Evolutionary conservation across 768 basidiomycete genomes (phyloP).

Genomic region (Lentinus tigrinus): DNA sequence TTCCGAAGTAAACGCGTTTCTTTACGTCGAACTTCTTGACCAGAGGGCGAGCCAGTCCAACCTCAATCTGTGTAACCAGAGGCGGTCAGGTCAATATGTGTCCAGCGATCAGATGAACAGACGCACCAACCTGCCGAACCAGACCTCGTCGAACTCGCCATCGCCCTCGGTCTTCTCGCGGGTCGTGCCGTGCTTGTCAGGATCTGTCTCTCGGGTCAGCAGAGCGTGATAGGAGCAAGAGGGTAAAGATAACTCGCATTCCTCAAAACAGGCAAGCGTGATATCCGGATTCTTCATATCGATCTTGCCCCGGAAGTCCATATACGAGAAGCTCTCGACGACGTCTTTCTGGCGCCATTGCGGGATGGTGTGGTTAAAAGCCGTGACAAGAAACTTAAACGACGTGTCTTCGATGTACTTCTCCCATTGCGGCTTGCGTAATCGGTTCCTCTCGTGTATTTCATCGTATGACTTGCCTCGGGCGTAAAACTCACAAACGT

Average conservation of each 20-base stretch:
- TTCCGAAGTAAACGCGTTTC: slow-evolving; percentile 87
- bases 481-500: slow-evolving; percentile 76
- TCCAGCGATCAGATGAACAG: neutral
- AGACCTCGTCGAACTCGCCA: slow-evolving; percentile 67
- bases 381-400: slow-evolving; percentile 78
- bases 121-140: slow-evolving; percentile 86
- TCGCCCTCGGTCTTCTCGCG: slow-evolving; percentile 57
- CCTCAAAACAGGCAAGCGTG: slow-evolving; percentile 75
- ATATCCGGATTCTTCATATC: slow-evolving; percentile 80
- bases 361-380: slow-evolving; percentile 73
- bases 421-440: slow-evolving; percentile 49
- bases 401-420: slow-evolving; percentile 63
- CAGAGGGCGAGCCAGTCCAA: slow-evolving; percentile 68
- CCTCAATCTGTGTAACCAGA: slow-evolving; percentile 42
- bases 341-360: slow-evolving; percentile 61
- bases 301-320: slow-evolving; percentile 80
- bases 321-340: slow-evolving; percentile 81
- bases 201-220: slow-evolving; percentile 36
- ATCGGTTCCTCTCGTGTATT: slow-evolving; percentile 57
- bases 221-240: neutral
- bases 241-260: slow-evolving; percentile 58
- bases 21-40: slow-evolving; percentile 82
- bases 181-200: slow-evolving; percentile 44
- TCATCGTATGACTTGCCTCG: slow-evolving; percentile 67
- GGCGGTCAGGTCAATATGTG: neutral